A percentile compares a stretch with the other conserved stretches of the same genome.
Conservation (phyloP, 768 basidiomycete genomes). For the Suillus americanus region DNA sequence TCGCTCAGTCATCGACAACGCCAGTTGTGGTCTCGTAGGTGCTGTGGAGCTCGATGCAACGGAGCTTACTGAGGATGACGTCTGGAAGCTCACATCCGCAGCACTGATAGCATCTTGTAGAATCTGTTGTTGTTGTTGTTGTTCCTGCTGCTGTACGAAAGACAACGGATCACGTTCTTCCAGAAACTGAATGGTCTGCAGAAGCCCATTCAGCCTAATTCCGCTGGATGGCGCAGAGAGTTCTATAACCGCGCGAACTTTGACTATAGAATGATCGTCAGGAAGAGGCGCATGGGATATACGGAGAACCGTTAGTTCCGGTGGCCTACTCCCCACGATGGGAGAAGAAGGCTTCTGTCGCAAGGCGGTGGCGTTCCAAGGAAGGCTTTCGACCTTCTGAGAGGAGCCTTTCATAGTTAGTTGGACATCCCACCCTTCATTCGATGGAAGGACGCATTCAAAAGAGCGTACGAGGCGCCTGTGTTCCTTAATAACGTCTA, state of each 20-base stretch:
- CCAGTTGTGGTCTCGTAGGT: slow-evolving; percentile 32
- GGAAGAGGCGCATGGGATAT: slow-evolving; percentile 71
- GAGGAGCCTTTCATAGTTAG: slow-evolving; percentile 74
- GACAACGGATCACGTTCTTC: slow-evolving; percentile 70
- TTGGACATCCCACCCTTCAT: slow-evolving; percentile 86
- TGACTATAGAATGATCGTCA: slow-evolving; percentile 75
- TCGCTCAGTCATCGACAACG: slow-evolving; percentile 43
- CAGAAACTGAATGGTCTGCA: slow-evolving; percentile 60
- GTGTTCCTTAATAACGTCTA: slow-evolving; percentile 72
- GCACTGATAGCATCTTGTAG: slow-evolving; percentile 74
- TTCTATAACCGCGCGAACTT: slow-evolving; percentile 80
- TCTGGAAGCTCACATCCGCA: slow-evolving; percentile 64
- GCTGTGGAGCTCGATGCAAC: slow-evolving; percentile 40
- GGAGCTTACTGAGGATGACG: slow-evolving; percentile 59
- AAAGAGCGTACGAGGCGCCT: slow-evolving; percentile 71
- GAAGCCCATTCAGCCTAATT: slow-evolving; percentile 84
- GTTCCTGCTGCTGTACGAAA: slow-evolving; percentile 31
- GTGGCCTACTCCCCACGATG: slow-evolving; percentile 36
- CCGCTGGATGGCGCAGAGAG: slow-evolving; percentile 74
- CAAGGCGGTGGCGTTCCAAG: slow-evolving; percentile 67
- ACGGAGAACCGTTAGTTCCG: slow-evolving; percentile 58
- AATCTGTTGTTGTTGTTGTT: slow-evolving; percentile 53
- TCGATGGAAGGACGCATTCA: slow-evolving; percentile 75
- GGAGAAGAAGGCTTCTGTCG: slow-evolving; percentile 38
- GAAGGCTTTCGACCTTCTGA: slow-evolving; percentile 66